Base-by-base conservation (phyloP, 2,329 filamentous ascomycete species). In the Verticillium albo-atrum region DNA sequence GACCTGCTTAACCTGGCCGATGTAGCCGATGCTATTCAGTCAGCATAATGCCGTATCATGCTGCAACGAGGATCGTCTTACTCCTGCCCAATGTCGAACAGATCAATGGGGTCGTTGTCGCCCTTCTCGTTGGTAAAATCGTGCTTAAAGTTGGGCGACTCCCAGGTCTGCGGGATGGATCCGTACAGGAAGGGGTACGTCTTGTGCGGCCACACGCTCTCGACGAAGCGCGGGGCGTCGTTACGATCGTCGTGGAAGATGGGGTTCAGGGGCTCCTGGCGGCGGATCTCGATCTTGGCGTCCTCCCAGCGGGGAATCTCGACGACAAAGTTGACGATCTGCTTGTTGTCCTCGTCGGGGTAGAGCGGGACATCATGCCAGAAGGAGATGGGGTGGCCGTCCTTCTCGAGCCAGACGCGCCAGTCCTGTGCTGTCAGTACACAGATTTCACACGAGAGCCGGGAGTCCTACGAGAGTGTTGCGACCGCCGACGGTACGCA, bases 131-230 rank as follows among this genome's bases (percentile, higher is more conserved):
- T 70, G 17, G 76, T 78, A 57, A 75, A 74, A 20, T 70, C 65
- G 53, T 77, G 74, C 20, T 74, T 63, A 35, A 72, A 68, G 60
- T 77, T 78, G 25, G 75, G 73, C 55, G 72, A 74, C 64, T 78
- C 76, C 76, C 76, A 78, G 0, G 76, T 78, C 62, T 78, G 76
- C 0, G 76, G 76, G 23, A 78, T 75, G 4, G 75, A 77, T 0
- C 76, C 76, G 55, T 78, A 78, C 27, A 74, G 68, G 62, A 77
- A 77, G 0, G 75, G 76, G 37, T 78, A 78, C 0, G 73, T 69
- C 65, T 74, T 77, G 65, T 77, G 75, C 37, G 76, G 76, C 74
- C 74, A 78, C 10, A 78, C 70, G 27, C 69, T 76, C 56, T 75
- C 72, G 14, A 78, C 74, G 25, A 74, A 78, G 26, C 76, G 69